These are phyloP conservation scores for Aspergillus baeticus DNA, from an alignment of 495 filamentous ascomycete species.

Conservation along the genomic window DNA sequence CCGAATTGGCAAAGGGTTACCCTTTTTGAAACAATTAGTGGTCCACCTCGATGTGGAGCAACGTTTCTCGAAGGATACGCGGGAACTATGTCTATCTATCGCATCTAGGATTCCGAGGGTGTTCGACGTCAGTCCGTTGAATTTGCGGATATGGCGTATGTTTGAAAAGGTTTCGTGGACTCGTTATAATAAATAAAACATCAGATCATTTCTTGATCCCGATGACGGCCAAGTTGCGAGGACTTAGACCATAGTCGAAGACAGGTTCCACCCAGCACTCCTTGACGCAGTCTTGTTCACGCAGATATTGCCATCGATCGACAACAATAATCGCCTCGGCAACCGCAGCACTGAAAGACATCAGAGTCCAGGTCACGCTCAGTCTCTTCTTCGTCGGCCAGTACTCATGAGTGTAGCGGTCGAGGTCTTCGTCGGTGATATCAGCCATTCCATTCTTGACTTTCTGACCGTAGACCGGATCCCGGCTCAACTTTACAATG, in stretches of 20 bases:
- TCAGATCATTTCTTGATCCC: conserved; percentile 74
- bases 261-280: conserved; percentile 89
- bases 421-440: conserved; percentile 72
- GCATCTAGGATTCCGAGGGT: too few relatives aligned
- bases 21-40: too few relatives aligned
- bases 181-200: too few relatives aligned
- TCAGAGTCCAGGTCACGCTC: conserved; percentile 84
- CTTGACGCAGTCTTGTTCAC: conserved; percentile 64
- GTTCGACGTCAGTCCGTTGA: too few relatives aligned
- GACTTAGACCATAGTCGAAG: conserved; percentile 87
- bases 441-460: conserved; percentile 58
- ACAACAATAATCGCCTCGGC: conserved; percentile 88
- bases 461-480: conserved; percentile 53
- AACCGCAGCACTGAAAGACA: conserved; percentile 89
- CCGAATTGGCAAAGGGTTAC: too few relatives aligned
- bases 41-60: too few relatives aligned
- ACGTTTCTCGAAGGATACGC: too few relatives aligned
- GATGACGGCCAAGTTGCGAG: conserved; percentile 84
- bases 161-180: too few relatives aligned
- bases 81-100: too few relatives aligned
- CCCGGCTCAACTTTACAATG: conserved; percentile 63
- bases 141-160: too few relatives aligned
- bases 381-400: conserved; percentile 72
- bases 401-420: conserved; percentile 63
- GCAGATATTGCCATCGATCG: conserved; percentile 87